Conservation (phyloP, 257 asterid species). For the Knoxia roxburghii region DNA sequence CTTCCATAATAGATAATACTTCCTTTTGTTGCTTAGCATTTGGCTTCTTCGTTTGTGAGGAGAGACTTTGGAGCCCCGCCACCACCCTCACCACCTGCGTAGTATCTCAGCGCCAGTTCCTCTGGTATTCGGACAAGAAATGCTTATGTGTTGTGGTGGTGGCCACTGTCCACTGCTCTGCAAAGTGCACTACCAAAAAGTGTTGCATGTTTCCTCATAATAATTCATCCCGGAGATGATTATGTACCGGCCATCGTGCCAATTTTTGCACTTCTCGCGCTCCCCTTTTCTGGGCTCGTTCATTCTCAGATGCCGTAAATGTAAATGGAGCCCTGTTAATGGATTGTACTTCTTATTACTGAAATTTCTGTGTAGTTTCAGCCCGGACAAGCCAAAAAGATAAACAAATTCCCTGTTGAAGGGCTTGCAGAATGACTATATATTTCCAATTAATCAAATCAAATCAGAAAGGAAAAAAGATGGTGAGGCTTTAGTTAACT, state of each 20-base stretch:
- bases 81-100: conserved; percentile 17
- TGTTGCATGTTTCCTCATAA: neutral
- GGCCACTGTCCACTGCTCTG: too few relatives aligned
- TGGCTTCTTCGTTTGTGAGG: conserved; percentile 20
- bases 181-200: neutral
- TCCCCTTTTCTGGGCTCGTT: neutral
- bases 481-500: neutral
- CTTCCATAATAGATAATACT: neutral
- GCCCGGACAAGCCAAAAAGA: neutral
- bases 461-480: neutral
- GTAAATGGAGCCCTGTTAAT: too few relatives aligned
- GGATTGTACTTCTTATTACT: too few relatives aligned
- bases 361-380: conserved; percentile 15
- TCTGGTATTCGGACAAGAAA: neutral
- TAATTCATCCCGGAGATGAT: conserved; percentile 13
- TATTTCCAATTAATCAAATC: too few relatives aligned
- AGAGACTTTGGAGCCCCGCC: conserved; percentile 13
- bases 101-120: neutral
- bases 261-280: conserved; percentile 2
- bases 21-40: conserved; percentile 15
- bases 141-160: neutral
- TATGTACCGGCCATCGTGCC: neutral
- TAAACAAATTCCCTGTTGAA: neutral
- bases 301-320: too few relatives aligned
- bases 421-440: neutral